These are phyloP conservation scores for Quercus agrifolia DNA, from an alignment of 306 rosid species.

Conservation along the genomic window DNA sequence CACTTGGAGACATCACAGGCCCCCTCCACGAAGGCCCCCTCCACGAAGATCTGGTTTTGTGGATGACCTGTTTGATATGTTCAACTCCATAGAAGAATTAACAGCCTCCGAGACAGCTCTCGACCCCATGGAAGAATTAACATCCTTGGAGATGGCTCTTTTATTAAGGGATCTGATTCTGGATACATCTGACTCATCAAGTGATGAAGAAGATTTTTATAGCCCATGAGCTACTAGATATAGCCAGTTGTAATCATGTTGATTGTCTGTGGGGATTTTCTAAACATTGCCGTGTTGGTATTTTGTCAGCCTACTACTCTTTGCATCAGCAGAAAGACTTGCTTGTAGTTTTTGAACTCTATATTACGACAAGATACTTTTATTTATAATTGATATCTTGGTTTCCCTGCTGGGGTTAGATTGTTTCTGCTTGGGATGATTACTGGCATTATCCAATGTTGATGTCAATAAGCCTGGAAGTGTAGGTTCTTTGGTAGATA, in stretches of 20 bases:
- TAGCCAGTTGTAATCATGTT: conserved; percentile 6
- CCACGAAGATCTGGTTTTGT: conserved; percentile 31
- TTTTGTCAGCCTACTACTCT: conserved; percentile 17
- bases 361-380: neutral
- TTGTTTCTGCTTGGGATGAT: neutral
- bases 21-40: conserved; percentile 47
- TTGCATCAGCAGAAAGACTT: neutral
- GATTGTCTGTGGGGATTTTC: neutral
- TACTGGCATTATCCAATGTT: neutral
- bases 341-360: conserved; percentile 12
- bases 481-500: neutral
- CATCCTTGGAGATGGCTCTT: conserved; percentile 28
- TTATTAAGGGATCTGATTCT: conserved; percentile 30
- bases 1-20: conserved; percentile 48
- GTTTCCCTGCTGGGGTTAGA: neutral
- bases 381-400: neutral
- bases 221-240: conserved; percentile 21
- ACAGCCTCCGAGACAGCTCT: neutral
- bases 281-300: conserved; percentile 9
- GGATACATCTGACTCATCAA: conserved; percentile 31
- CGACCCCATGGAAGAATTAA: conserved; percentile 9
- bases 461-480: neutral
- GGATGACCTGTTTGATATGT: conserved; percentile 32
- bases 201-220: conserved; percentile 36
- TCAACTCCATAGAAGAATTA: conserved; percentile 28